phyloP scores from a whole-genome alignment of 768 basidiomycete genomes.

The Hydnum rufescens region DNA sequence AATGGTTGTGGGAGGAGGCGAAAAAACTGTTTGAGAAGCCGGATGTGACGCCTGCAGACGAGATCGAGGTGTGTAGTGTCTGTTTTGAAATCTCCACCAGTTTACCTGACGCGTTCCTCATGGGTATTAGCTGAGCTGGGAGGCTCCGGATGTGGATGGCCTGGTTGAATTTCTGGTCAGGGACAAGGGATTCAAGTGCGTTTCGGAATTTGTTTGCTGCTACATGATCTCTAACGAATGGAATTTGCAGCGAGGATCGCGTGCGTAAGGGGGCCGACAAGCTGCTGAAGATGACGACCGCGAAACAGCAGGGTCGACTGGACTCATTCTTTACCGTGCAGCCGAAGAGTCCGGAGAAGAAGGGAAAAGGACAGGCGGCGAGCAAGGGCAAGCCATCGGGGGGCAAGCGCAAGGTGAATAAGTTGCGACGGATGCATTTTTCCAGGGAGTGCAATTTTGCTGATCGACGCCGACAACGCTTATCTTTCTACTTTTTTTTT shows the following conservation, averaged over 20 bases:
- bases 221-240: neutral
- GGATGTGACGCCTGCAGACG: slow-evolving; percentile 68
- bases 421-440: neutral
- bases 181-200: slow-evolving; percentile 92
- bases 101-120: neutral
- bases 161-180: slow-evolving; percentile 81
- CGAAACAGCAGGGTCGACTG: slow-evolving; percentile 89
- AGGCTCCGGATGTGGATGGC: slow-evolving; percentile 77
- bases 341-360: slow-evolving; percentile 33
- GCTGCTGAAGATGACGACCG: slow-evolving; percentile 62
- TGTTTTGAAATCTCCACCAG: neutral
- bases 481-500: no score
- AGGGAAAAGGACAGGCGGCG: slow-evolving; percentile 18
- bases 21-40: slow-evolving; percentile 79
- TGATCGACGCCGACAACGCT: neutral
- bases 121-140: slow-evolving; percentile 68
- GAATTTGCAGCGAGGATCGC: slow-evolving; percentile 61
- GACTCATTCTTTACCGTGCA: slow-evolving; percentile 87
- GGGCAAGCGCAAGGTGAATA: neutral
- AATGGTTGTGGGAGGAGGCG: slow-evolving; percentile 96
- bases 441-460: neutral
- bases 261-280: slow-evolving; percentile 92
- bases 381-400: slow-evolving; percentile 13
- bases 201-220: neutral
- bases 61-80: slow-evolving; percentile 46